A percentile compares a stretch with the other conserved stretches of the same genome.
Evolutionary conservation across 2,329 filamentous ascomycete species (phyloP).

Genomic region (Exophiala sp.): DNA sequence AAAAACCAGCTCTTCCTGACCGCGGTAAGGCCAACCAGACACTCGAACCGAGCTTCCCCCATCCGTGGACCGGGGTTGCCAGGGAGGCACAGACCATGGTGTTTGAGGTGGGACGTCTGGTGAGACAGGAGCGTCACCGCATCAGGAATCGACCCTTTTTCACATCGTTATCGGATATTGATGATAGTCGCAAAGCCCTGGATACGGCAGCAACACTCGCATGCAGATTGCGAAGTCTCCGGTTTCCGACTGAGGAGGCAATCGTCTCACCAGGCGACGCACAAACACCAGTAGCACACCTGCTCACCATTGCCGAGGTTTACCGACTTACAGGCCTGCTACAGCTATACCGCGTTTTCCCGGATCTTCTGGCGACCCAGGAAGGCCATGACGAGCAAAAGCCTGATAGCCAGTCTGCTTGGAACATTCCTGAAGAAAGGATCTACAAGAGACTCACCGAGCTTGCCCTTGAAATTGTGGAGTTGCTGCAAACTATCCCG

Average conservation of each 20-base stretch:
- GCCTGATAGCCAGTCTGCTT: not conserved
- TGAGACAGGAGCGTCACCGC: constrained; percentile 28
- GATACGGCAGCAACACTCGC: constrained; percentile 6
- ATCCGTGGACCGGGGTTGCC: constrained; percentile 47
- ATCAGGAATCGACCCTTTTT: constrained; percentile 7
- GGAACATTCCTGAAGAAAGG: not conserved
- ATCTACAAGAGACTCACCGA: constrained; percentile 43
- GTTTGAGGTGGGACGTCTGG: constrained; percentile 42
- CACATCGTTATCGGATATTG: constrained; percentile 8
- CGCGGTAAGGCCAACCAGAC: constrained; percentile 31
- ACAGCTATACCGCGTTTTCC: constrained; percentile 52
- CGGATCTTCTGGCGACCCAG: constrained; percentile 32
- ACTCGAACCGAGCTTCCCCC: constrained; percentile 30
- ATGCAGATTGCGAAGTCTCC: constrained; percentile 3
- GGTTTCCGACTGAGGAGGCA: constrained; percentile 4
- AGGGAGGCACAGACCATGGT: constrained; percentile 43
- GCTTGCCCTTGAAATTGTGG: constrained; percentile 48
- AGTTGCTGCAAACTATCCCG: constrained; percentile 46
- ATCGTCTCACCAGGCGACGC: constrained; percentile 43
- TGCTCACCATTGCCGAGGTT: constrained; percentile 49
- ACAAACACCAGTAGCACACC: constrained; percentile 49
- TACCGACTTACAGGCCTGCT: constrained; percentile 50
- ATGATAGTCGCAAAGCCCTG: constrained; percentile 2
- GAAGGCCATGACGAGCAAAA: not conserved
- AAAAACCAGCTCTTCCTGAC: constrained; percentile 25